phyloP scores from a whole-genome alignment of 306 rosid genomes.

The Oxytropis ochrocephala region DNA sequence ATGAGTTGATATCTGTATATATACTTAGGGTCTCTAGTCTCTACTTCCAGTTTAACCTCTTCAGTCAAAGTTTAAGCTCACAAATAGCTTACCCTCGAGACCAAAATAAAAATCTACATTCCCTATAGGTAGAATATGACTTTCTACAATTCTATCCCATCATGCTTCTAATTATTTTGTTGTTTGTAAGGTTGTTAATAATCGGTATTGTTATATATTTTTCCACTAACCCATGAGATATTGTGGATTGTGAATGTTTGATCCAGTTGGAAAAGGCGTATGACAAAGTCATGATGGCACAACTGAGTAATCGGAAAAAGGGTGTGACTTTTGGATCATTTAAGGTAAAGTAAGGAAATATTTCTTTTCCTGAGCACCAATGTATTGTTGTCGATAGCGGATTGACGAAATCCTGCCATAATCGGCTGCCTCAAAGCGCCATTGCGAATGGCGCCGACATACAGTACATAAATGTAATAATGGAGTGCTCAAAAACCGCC shows the following conservation, averaged over 20 bases:
- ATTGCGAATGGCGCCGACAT: no score
- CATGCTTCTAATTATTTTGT: neutral
- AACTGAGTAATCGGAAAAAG: conserved; percentile 79
- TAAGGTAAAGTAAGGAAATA: conserved; percentile 44
- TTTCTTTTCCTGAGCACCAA: conserved; percentile 4
- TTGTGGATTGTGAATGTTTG: conserved; percentile 22
- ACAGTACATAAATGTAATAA: no score
- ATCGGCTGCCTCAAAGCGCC: no score
- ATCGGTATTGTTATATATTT: neutral
- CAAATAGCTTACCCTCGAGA: neutral
- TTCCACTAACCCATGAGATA: conserved; percentile 9
- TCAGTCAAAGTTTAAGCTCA: neutral
- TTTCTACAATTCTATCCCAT: neutral
- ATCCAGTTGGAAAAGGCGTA: conserved; percentile 87
- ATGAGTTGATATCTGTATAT: neutral
- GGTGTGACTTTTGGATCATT: conserved; percentile 84
- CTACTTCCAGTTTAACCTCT: neutral
- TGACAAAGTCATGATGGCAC: conserved; percentile 96
- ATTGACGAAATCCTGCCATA: no score
- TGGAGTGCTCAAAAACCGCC: no score
- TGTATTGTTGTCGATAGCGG: no score
- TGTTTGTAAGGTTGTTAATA: neutral
- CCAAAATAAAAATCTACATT: neutral
- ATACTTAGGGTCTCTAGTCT: neutral
- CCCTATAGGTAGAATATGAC: neutral